Conservation (phyloP, 495 filamentous ascomycete species). For the Peziza echinospora region DNA sequence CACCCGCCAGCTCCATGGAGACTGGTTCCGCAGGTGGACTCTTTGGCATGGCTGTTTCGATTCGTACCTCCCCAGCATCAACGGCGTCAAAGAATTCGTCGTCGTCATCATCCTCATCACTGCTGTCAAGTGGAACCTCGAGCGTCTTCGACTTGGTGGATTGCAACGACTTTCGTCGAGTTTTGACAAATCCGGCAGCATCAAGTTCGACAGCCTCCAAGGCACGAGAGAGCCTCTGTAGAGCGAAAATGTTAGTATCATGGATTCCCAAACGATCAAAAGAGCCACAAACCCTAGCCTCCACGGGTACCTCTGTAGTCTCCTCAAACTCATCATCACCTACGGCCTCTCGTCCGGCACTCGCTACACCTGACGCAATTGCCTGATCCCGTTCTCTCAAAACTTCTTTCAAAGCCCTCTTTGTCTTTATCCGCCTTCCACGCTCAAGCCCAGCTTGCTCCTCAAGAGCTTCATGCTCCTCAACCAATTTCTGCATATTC, state of each 20-base stretch:
- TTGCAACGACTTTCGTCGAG: not conserved
- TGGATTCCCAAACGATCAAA: no score
- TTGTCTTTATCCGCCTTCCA: conserved; percentile 69
- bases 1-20: not conserved
- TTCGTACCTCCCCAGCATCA: conserved; percentile 75
- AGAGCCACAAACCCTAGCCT: no score
- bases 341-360: conserved; percentile 4
- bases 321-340: conserved; percentile 1
- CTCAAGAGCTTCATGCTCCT: conserved; percentile 81
- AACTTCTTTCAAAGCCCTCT: conserved; percentile 71
- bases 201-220: not conserved
- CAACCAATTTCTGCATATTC: conserved; percentile 83
- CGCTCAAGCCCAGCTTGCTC: conserved; percentile 74
- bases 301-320: conserved; percentile 21
- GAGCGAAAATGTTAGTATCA: no score
- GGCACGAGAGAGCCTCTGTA: not conserved
- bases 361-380: conserved; percentile 16
- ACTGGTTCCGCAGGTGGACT: conserved; percentile 21
- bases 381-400: conserved; percentile 36
- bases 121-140: conserved; percentile 20
- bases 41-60: conserved; percentile 34
- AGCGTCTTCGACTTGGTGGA: not conserved
- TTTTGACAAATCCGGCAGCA: not conserved
- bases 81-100: conserved; percentile 98
- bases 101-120: conserved; percentile 60